phyloP scores from a whole-genome alignment of 2,329 filamentous ascomycete species.

The Thielaviopsis musarum region DNA sequence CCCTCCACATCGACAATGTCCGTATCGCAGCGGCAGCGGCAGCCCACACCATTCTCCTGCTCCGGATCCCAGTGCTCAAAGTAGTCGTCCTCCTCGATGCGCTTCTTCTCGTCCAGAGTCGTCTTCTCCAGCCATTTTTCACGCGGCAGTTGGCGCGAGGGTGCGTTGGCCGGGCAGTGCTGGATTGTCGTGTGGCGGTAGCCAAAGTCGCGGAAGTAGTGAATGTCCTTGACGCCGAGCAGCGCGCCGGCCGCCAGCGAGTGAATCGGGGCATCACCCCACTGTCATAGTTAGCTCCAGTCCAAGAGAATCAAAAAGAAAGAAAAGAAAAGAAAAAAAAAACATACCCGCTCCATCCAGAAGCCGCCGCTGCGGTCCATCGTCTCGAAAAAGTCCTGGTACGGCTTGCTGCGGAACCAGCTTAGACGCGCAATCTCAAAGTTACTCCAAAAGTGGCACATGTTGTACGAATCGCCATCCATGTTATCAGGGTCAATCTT shows the following conservation, averaged over 20 bases:
- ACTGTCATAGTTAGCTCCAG: conserved; percentile 36
- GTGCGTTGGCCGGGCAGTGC: conserved; percentile 93
- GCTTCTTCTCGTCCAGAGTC: conserved; percentile 64
- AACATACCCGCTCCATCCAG: conserved; percentile 86
- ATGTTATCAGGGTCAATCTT: conserved; percentile 83
- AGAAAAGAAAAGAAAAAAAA: background rate
- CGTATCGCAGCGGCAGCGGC: conserved; percentile 89
- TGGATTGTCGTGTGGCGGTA: conserved; percentile 98
- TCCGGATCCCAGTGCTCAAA: conserved; percentile 77
- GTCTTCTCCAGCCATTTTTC: conserved; percentile 69
- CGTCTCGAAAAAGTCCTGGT: conserved; percentile 96
- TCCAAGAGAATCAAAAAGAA: conserved; percentile 2
- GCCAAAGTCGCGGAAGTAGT: conserved; percentile 98
- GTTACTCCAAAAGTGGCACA: conserved; percentile 99
- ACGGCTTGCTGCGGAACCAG: conserved; percentile 95
- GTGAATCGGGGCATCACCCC: conserved; percentile 97
- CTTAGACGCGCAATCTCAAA: conserved; percentile 91
- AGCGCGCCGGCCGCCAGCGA: conserved; percentile 87
- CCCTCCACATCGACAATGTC: conserved; percentile 96
- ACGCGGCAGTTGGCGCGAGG: conserved; percentile 66
- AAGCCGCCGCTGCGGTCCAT: conserved; percentile 97
- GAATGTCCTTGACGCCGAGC: conserved; percentile 65
- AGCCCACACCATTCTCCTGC: conserved; percentile 93
- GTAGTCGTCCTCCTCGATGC: conserved; percentile 86
- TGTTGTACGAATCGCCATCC: conserved; percentile 97